A percentile compares a stretch with the other conserved stretches of the same genome.
These are phyloP conservation scores for Fusarium paranaense DNA, from an alignment of 2,329 filamentous ascomycete species.

Conservation along the genomic window DNA sequence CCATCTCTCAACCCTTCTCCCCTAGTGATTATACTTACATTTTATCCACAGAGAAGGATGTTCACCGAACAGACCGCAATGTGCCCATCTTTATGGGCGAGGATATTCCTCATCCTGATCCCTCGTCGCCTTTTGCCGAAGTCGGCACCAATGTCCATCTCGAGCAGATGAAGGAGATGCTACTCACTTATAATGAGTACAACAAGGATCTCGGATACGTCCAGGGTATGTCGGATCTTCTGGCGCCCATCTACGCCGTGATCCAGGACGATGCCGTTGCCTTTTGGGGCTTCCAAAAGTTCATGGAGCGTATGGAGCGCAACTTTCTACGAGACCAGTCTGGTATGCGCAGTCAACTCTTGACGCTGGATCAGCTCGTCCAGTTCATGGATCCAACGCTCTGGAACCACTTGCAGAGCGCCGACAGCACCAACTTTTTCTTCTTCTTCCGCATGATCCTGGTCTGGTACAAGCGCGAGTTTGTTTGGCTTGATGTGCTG, in stretches of 20 bases:
- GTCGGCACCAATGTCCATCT: slow-evolving; percentile 96
- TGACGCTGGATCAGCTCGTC: slow-evolving; percentile 92
- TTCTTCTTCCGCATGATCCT: slow-evolving; percentile 99
- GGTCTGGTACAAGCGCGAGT: slow-evolving; percentile 99
- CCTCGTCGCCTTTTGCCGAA: slow-evolving; percentile 92
- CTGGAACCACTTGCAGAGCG: slow-evolving; percentile 87
- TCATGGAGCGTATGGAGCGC: slow-evolving; percentile 98
- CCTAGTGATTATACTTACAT: slow-evolving; percentile 16
- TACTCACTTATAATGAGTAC: slow-evolving; percentile 98
- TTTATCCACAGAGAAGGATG: slow-evolving; percentile 85
- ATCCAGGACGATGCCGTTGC: slow-evolving; percentile 97
- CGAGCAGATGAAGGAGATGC: slow-evolving; percentile 99
- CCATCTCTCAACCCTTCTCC: slow-evolving; percentile 17
- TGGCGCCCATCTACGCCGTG: slow-evolving; percentile 95
- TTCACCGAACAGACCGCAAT: slow-evolving; percentile 94
- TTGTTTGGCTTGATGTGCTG: slow-evolving; percentile 87
- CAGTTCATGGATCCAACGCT: slow-evolving; percentile 97
- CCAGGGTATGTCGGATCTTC: slow-evolving; percentile 97
- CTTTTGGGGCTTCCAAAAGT: slow-evolving; percentile 95
- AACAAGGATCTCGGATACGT: slow-evolving; percentile 97
- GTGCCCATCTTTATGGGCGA: slow-evolving; percentile 97
- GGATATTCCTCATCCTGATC: slow-evolving; percentile 95
- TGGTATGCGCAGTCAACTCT: slow-evolving; percentile 92
- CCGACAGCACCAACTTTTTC: slow-evolving; percentile 98
- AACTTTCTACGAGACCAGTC: slow-evolving; percentile 97